These are phyloP conservation scores for Diplocarpon mali DNA, from an alignment of 2,329 filamentous ascomycete genomes.

Conservation along the genomic window DNA sequence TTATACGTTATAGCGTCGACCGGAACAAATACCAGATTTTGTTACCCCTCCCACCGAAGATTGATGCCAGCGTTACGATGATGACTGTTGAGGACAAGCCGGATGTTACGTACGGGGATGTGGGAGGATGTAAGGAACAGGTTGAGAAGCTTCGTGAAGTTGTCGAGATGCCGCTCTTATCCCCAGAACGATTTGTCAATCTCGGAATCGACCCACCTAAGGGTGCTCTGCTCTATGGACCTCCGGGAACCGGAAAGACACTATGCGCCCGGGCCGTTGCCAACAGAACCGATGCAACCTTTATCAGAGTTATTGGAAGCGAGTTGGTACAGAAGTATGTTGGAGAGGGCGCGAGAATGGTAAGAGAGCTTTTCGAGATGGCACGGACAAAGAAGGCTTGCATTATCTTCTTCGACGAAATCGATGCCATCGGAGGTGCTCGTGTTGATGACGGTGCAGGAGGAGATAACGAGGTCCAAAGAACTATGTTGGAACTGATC, in stretches of 20 bases:
- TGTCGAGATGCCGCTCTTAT: constrained; percentile 94
- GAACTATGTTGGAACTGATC: constrained; percentile 96
- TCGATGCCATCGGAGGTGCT: constrained; percentile 89
- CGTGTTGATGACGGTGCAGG: constrained; percentile 95
- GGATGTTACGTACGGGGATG: constrained; percentile 96
- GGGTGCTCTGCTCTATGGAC: constrained; percentile 90
- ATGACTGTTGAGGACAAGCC: constrained; percentile 99
- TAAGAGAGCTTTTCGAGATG: constrained; percentile 98
- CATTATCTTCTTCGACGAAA: constrained; percentile 99
- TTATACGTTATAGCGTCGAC: constrained; percentile 53
- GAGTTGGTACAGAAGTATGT: constrained; percentile 99
- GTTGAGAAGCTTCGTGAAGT: constrained; percentile 98
- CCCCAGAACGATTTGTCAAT: constrained; percentile 93
- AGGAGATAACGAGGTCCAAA: constrained; percentile 93
- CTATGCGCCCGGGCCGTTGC: constrained; percentile 94
- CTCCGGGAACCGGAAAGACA: constrained; percentile 97
- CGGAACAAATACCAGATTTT: constrained; percentile 99
- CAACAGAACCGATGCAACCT: constrained; percentile 95
- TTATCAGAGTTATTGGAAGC: constrained; percentile 96
- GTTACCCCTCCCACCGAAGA: constrained; percentile 90
- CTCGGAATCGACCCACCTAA: constrained; percentile 99
- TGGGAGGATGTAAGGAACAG: constrained; percentile 98
- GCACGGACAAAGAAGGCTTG: constrained; percentile 98
- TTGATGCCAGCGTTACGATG: constrained; percentile 98
- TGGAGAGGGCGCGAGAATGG: constrained; percentile 95